Percentiles rank a stretch among this genome's conserved stretches.
Conservation (phyloP, 2,329 filamentous ascomycete genomes). For the Phyllosticta capitalensis region DNA sequence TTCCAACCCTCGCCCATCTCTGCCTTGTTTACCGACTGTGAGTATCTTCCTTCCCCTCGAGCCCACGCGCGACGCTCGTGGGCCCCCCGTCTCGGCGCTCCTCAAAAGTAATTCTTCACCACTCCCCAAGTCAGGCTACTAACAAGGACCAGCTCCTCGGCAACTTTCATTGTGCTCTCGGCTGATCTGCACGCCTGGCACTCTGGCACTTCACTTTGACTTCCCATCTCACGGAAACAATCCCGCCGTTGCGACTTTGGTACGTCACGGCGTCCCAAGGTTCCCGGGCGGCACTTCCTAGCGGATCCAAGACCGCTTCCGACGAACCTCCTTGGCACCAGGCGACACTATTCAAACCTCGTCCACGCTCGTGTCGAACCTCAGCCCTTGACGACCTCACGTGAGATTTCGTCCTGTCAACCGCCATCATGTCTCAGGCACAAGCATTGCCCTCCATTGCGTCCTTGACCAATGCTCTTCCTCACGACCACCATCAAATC, state of each 20-base stretch:
- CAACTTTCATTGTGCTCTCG: background rate
- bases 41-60: background rate
- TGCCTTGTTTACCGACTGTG: background rate
- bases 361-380: background rate
- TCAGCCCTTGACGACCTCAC: conserved; percentile 5
- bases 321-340: background rate
- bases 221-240: background rate
- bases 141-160: background rate
- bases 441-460: conserved; percentile 31
- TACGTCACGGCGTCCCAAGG: background rate
- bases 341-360: background rate
- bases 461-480: conserved; percentile 26
- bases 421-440: conserved; percentile 20
- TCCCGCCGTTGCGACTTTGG: background rate
- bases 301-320: background rate
- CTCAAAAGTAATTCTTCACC: background rate
- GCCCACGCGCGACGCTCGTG: background rate
- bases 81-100: background rate
- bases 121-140: background rate
- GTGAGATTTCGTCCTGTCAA: background rate
- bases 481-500: conserved; percentile 23
- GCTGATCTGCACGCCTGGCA: background rate
- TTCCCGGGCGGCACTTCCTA: background rate
- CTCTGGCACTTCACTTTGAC: background rate
- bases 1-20: background rate